A percentile compares a stretch with the other conserved stretches of the same genome.
Evolutionary conservation across 805 yeast species (phyloP).

Genomic region (Pichia exigua): DNA sequence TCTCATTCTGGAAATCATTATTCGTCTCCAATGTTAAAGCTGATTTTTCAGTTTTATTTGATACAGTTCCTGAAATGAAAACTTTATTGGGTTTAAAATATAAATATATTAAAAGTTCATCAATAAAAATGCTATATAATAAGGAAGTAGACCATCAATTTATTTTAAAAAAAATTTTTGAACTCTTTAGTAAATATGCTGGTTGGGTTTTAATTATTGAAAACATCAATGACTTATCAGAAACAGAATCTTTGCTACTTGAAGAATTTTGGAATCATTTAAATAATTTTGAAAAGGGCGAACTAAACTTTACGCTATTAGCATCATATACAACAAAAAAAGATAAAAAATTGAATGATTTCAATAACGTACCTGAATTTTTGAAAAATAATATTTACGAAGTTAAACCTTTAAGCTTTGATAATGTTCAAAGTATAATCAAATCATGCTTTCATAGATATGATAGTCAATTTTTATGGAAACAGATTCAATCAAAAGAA

Average conservation of each 20-base stretch:
- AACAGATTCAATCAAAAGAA: not conserved
- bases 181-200: slow-evolving; percentile 30
- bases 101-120: slow-evolving; percentile 18
- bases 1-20: slow-evolving; percentile 34
- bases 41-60: slow-evolving; percentile 35
- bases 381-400: slow-evolving; percentile 3
- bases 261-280: slow-evolving; percentile 24
- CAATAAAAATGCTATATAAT: slow-evolving; percentile 18
- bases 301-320: slow-evolving; percentile 6
- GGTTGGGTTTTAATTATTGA: slow-evolving; percentile 41
- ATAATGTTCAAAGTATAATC: slow-evolving; percentile 1
- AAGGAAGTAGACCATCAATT: slow-evolving; percentile 35
- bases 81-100: slow-evolving; percentile 37
- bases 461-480: slow-evolving; percentile 8
- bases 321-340: not conserved
- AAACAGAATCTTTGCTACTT: slow-evolving; percentile 25
- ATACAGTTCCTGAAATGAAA: slow-evolving; percentile 38
- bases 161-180: slow-evolving; percentile 35
- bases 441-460: slow-evolving; percentile 1
- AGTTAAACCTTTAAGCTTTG: slow-evolving; percentile 5
- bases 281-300: slow-evolving; percentile 7
- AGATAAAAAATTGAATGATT: not conserved
- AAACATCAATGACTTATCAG: slow-evolving; percentile 39
- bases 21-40: slow-evolving; percentile 32
- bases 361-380: slow-evolving; percentile 1